Evolutionary conservation across 176 grass and related monocot genomes (phyloP).

Genomic region (Carex parvula): DNA sequence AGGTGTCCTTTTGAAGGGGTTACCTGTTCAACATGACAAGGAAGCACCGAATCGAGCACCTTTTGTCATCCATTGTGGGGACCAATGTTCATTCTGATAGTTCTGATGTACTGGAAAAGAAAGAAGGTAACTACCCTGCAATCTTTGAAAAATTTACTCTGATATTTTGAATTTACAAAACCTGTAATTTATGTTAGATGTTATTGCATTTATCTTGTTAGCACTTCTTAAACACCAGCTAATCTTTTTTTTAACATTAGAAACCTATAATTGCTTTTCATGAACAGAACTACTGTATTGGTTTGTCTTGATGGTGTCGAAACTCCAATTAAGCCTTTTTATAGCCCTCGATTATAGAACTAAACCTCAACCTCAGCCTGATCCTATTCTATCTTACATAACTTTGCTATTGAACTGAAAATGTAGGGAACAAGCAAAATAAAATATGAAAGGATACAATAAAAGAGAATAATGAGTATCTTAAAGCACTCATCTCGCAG

Average conservation of each 20-base stretch:
- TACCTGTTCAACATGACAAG: conserved; percentile 46
- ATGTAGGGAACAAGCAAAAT: not conserved
- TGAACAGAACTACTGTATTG: not conserved
- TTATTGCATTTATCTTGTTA: not conserved
- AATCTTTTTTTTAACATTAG: not conserved
- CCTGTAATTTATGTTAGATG: not conserved
- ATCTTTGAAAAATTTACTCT: conserved; percentile 16
- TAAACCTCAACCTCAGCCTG: not conserved
- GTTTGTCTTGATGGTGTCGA: not conserved
- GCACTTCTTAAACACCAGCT: not conserved
- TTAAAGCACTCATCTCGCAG: not conserved
- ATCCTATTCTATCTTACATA: not conserved
- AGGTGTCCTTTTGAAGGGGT: not conserved
- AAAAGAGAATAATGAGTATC: not conserved
- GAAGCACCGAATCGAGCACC: conserved; percentile 55
- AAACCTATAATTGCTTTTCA: not conserved
- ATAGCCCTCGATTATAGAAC: not conserved
- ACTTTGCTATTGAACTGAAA: not conserved
- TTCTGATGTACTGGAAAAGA: conserved; percentile 53
- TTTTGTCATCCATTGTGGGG: conserved; percentile 43
- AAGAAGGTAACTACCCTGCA: conserved; percentile 45
- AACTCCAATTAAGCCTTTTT: not conserved
- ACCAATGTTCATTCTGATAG: conserved; percentile 32
- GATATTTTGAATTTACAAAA: conserved; percentile 2
- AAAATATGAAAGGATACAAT: not conserved